Base-by-base conservation (phyloP, 2,329 filamentous ascomycete genomes). In the Alternaria infectoria region DNA sequence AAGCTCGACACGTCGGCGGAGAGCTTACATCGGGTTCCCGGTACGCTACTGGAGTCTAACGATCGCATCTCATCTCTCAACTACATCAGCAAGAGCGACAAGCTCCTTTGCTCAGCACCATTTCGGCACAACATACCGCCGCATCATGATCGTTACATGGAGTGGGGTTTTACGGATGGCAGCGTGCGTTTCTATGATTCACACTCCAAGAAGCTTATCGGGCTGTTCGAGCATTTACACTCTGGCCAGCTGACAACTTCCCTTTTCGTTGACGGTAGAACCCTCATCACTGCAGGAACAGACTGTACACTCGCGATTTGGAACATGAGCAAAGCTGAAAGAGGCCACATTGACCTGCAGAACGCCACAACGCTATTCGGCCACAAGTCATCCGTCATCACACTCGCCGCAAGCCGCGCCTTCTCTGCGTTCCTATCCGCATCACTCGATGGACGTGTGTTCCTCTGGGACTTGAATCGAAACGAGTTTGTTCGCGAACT, bases 121-220 rank as follows among this genome's bases (percentile, higher is more conserved):
- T 93, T 97, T 80, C 88, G 93, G 19, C 85, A 97, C 45, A 96
- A 97, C 73, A 89, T 98, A 12, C 91, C 94, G 0, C 94, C 95
- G 0, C 83, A 84, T 54, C 97, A 93, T 75, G 94, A 98, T 80
- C 93, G 93, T 71, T 97, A 93, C 74, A 87, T 98, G 69, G 93
- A 97, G 81, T 98, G 95, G 95, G 95, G 95, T 2, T 98, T 96
- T 72, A 91, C 93, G 1, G 96, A 99, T 79, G 93, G 92, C 71
- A 96, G 93, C 69, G 87, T 99, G 26, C 91, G 96, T 5, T 98
- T 99, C 83, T 97, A 93, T 81, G 88, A 91, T 59, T 89, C 91
- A 51, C 93, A 97, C 69, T 92, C 88, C 61, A 90, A 92, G 74
- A 94, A 93, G 83, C 85, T 91, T 21, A 88, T 96, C 36, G 95